phyloP scores from a whole-genome alignment of 148 eudicot genomes.

The Fagopyrum tataricum region DNA sequence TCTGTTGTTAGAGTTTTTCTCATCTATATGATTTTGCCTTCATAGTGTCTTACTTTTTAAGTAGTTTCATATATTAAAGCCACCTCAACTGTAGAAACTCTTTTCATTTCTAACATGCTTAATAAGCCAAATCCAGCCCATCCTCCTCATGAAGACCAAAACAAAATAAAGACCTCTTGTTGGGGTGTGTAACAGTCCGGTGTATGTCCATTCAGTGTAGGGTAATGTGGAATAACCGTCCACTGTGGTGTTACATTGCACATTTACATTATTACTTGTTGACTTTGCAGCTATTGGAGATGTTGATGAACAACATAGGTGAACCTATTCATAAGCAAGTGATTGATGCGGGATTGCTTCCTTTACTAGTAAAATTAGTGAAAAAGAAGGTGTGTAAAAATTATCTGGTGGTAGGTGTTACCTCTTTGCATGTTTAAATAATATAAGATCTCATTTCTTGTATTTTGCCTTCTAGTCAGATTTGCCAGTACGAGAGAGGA shows the following conservation, averaged over 20 bases:
- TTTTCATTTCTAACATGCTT: not conserved
- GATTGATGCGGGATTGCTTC: constrained; percentile 73
- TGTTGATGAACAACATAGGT: constrained; percentile 93
- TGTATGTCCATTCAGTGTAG: not conserved
- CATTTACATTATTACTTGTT: not conserved
- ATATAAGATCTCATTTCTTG: constrained; percentile 14
- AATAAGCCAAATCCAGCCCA: not conserved
- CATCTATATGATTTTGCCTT: not conserved
- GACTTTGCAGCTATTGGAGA: constrained; percentile 69
- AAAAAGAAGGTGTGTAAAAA: constrained; percentile 68
- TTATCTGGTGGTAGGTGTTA: too few species aligned
- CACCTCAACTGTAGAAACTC: not conserved
- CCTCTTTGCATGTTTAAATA: not conserved
- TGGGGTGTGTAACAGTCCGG: too few species aligned
- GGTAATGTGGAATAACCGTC: not conserved
- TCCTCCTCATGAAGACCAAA: too few species aligned
- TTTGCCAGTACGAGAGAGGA: constrained; percentile 77
- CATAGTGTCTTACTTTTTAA: not conserved
- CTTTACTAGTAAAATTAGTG: constrained; percentile 75
- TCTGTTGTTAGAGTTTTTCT: not conserved
- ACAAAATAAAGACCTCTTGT: too few species aligned
- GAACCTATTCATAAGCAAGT: constrained; percentile 89
- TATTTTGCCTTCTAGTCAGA: constrained; percentile 53
- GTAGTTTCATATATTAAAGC: not conserved
- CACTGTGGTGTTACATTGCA: not conserved